These are phyloP conservation scores for Geotrichum ghanense DNA, from an alignment of 805 yeast species.

Conservation along the genomic window DNA sequence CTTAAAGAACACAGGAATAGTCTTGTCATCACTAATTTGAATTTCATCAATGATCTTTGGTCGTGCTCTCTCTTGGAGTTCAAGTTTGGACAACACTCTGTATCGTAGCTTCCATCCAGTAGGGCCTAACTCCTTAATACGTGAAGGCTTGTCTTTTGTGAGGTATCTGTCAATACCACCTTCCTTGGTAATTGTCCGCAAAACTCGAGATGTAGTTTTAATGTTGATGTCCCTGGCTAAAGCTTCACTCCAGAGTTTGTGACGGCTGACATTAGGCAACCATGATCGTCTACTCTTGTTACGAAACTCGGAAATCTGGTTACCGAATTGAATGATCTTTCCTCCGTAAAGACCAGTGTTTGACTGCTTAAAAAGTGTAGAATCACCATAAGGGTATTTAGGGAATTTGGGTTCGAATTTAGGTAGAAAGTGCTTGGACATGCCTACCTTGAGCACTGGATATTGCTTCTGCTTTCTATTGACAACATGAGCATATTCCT, in stretches of 20 bases:
- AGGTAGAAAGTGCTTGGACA: slow-evolving; percentile 24
- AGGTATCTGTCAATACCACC: slow-evolving; percentile 92
- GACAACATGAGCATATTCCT: background rate
- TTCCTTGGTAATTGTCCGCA: slow-evolving; percentile 79
- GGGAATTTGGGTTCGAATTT: slow-evolving; percentile 33
- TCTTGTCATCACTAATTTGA: slow-evolving; percentile 19
- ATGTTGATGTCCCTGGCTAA: slow-evolving; percentile 45
- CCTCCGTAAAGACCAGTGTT: slow-evolving; percentile 90
- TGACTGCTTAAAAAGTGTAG: slow-evolving; percentile 68
- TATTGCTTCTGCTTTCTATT: slow-evolving; percentile 7
- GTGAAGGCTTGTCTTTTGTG: slow-evolving; percentile 74
- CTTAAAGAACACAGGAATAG: slow-evolving; percentile 37
- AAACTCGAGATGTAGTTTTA: slow-evolving; percentile 65
- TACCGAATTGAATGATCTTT: slow-evolving; percentile 62
- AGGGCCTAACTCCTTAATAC: slow-evolving; percentile 87
- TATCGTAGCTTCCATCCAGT: slow-evolving; percentile 86
- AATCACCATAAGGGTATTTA: slow-evolving; percentile 68
- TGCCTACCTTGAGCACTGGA: slow-evolving; percentile 38
- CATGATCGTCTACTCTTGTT: slow-evolving; percentile 66
- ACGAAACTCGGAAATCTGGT: slow-evolving; percentile 64
- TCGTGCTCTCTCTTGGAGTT: slow-evolving; percentile 31
- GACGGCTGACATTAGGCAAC: slow-evolving; percentile 68
- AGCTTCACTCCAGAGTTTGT: slow-evolving; percentile 76
- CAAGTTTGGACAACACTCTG: slow-evolving; percentile 43
- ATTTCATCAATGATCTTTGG: slow-evolving; percentile 29